These are phyloP conservation scores for Urostyla sp. DNA, from an alignment of 73 alveolate genomes.

Conservation along the genomic window DNA sequence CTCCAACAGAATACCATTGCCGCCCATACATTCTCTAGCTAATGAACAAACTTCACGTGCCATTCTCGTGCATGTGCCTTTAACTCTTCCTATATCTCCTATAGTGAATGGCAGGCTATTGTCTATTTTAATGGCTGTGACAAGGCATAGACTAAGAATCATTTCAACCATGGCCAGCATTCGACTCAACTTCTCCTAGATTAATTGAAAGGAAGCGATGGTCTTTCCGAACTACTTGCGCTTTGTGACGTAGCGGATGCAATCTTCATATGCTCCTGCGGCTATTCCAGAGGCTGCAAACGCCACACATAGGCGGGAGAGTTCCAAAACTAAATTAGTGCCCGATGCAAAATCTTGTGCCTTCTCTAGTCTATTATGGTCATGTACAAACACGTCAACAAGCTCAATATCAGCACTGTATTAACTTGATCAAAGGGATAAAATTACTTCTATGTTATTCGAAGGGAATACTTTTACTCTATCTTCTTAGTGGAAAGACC, in stretches of 20 bases:
- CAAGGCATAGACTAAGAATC: slow-evolving; percentile 38
- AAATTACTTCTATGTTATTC: slow-evolving; percentile 74
- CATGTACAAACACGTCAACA: slow-evolving; percentile 80
- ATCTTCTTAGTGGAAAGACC: slow-evolving; percentile 75
- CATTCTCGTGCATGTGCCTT: slow-evolving; percentile 67
- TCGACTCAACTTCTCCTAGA: slow-evolving; percentile 72
- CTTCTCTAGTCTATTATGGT: slow-evolving; percentile 72
- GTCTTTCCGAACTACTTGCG: slow-evolving; percentile 73
- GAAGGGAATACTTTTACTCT: slow-evolving; percentile 74
- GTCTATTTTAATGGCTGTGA: too few species aligned
- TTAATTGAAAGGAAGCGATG: slow-evolving; percentile 69
- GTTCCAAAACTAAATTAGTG: slow-evolving; percentile 72
- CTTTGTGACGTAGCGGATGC: slow-evolving; percentile 44
- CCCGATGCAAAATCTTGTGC: slow-evolving; percentile 82
- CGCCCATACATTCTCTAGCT: slow-evolving; percentile 89
- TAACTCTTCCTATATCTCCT: slow-evolving; percentile 76
- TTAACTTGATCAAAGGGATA: neutral
- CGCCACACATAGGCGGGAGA: slow-evolving; percentile 80
- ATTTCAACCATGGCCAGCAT: slow-evolving; percentile 63
- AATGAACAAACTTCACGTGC: slow-evolving; percentile 78
- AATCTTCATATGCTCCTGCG: slow-evolving; percentile 70
- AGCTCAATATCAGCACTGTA: slow-evolving; percentile 69
- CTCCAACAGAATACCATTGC: slow-evolving; percentile 87
- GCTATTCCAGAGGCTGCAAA: slow-evolving; percentile 86
- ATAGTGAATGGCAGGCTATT: too few species aligned